Base-by-base conservation (phyloP, 257 asterid genomes). In the Craterostigma plantagineum region DNA sequence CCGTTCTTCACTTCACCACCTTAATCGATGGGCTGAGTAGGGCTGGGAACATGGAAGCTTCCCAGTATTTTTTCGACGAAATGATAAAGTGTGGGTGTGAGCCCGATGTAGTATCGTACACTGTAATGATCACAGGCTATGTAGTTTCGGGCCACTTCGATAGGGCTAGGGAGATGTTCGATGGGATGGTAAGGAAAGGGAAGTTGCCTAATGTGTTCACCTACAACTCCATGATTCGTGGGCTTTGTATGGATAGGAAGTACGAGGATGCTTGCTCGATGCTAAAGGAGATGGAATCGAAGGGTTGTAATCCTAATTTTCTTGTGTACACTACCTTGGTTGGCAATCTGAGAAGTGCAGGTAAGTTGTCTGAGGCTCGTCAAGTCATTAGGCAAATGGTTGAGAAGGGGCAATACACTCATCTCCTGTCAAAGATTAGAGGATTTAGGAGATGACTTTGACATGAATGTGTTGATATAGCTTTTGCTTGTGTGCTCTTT, bases 181-280 rank as follows among this genome's bases (percentile, higher is more conserved):
- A 48, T 27, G 91, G 65, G 57, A 90, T 83, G 98, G 60, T 53
- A 15, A 50, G 46, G 38, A 67, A 59, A 16, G 94, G 95, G 6
- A 85, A 79, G 16, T 60, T 83, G 63, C 98, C 98, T 13, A 90
- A 90, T 58, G 98, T 71, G 46, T 83, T 76, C 65, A 90, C 98
- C 4, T 90, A 83, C 62, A 83, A 83, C 59, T 75, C 98, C 44
- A 90, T 83, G 94, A 83, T 90, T 34, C 80, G 92, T 0, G 98
- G 95, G 36, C 72, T 76, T 47, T 90, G 98, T 60, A 76, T 68
- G 74, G 76, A 47, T 44, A 59, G 72, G 56, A 79, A 69, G 48
- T 90, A 68, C 60, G 81, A 79, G 49, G 93, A 83, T 54, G 95
- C 98, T 35, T 61, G 64, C 61, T 64, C 60, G 71, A 68, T 79